A percentile compares a stretch with the other conserved stretches of the same genome.
These are phyloP conservation scores for Alternaria solani DNA, from an alignment of 2,329 filamentous ascomycete genomes.

Conservation along the genomic window DNA sequence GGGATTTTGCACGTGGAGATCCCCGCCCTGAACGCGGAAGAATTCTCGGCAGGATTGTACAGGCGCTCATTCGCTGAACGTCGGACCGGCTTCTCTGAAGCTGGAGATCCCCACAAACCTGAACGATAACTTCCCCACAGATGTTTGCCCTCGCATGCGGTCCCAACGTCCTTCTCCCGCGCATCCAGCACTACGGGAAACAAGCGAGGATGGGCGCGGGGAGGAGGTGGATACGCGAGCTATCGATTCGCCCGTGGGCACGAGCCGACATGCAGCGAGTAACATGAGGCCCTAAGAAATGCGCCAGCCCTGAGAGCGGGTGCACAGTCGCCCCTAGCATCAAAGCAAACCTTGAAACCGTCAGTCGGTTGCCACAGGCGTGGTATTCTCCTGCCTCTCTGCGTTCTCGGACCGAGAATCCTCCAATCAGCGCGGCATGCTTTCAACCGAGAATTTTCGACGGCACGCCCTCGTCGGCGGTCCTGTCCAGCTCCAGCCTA, in stretches of 20 bases:
- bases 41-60: constrained; percentile 1
- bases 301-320: not conserved
- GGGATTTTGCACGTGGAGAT: not conserved
- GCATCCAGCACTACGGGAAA: constrained; percentile 7
- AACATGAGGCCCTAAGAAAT: not conserved
- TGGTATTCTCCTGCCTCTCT: not conserved
- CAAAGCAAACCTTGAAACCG: not conserved
- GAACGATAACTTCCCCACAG: constrained; percentile 5
- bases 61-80: constrained; percentile 16
- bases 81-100: constrained; percentile 23
- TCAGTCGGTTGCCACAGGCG: constrained; percentile 4
- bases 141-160: not conserved
- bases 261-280: not conserved
- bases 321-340: not conserved
- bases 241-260: constrained; percentile 9
- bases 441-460: constrained; percentile 5
- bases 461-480: constrained; percentile 22
- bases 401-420: constrained; percentile 25
- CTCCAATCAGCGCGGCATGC: constrained; percentile 12
- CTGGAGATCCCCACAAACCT: constrained; percentile 9
- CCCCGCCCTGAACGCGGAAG: not conserved
- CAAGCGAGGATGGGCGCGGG: constrained; percentile 23
- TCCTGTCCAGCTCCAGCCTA: constrained; percentile 28
- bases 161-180: constrained; percentile 1
- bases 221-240: constrained; percentile 16